Conservation (phyloP, 2,329 filamentous ascomycete species). For the Cercospora sp. region DNA sequence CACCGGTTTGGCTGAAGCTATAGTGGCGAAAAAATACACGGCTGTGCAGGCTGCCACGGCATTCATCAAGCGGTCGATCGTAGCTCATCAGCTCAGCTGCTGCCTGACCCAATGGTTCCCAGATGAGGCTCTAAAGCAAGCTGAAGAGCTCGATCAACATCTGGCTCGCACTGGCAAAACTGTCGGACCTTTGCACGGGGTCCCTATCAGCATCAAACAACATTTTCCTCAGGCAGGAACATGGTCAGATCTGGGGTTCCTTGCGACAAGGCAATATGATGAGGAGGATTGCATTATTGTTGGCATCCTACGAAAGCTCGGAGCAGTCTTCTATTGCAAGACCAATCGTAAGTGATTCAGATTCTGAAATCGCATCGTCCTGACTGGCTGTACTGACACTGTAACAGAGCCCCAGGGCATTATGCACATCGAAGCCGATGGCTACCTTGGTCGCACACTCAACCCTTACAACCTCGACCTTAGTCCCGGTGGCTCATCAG, state of each 20-base stretch:
- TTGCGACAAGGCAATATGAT: conserved; percentile 32
- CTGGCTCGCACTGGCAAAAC: conserved; percentile 36
- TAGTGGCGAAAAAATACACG: conserved; percentile 29
- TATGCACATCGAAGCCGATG: conserved; percentile 31
- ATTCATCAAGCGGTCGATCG: conserved; percentile 43
- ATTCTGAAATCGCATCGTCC: fast-evolving
- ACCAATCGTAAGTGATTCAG: conserved; percentile 44
- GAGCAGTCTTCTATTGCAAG: conserved; percentile 54
- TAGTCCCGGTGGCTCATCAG: conserved; percentile 64
- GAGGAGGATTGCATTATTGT: conserved; percentile 43
- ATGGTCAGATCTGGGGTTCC: conserved; percentile 47
- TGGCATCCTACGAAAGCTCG: conserved; percentile 45
- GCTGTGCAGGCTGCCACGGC: conserved; percentile 41
- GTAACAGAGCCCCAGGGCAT: conserved; percentile 49
- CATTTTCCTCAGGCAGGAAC: conserved; percentile 5
- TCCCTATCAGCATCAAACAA: conserved; percentile 58
- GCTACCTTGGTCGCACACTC: conserved; percentile 48
- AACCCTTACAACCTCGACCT: conserved; percentile 63
- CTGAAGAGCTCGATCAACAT: conserved; percentile 29
- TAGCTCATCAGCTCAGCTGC: conserved; percentile 35
- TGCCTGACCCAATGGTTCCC: conserved; percentile 42
- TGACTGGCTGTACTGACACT: background rate
- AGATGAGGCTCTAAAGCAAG: conserved; percentile 42
- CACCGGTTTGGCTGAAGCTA: conserved; percentile 53
- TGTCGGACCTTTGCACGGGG: conserved; percentile 49